Base-by-base conservation (phyloP, 257 asterid genomes). In the Solanum chiquidenum region DNA sequence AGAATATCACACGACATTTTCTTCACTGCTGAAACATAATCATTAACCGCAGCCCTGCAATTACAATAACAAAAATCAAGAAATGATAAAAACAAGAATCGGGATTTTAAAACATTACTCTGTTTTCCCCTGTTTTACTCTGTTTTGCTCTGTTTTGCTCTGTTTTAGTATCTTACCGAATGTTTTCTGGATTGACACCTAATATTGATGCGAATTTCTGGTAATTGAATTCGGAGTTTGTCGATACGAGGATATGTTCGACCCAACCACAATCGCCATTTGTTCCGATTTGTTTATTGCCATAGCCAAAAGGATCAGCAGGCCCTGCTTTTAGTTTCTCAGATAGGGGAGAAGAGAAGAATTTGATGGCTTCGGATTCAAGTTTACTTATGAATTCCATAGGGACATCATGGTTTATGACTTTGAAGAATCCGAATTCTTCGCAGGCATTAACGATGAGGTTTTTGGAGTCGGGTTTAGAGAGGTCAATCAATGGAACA, bases 361-460 rank as follows among this genome's bases (percentile, higher is more conserved):
- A 95, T 12, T 93, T 91, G 5, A 87, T 20, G 69, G 98, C 98
- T 88, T 94, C 94, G 1, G 93, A 89, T 90, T 95, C 98, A 38
- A 95, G 90, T 18, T 86, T 85, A 44, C 91, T 20, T 20, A 95
- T 90, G 92, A 89, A 89, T 38, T 95, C 90, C 33, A 88, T 87
- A 2, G 98, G 96, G 60, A 95, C 89, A 10, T 96, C 94, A 42
- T 95, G 98, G 86, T 93, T 94, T 75, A 92, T 69, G 31, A 95
- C 90, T 73, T 95, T 95, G 83, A 94, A 94, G 96, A 95, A 95
- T 2, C 98, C 98, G 84, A 94, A 93, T 66, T 95, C 98, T 76
- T 93, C 91, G 90, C 98, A 95, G 86, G 98, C 98, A 31, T 91
- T 90, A 3, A 95, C 95, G 55, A 95, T 94, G 74, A 88, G 95